Evolutionary conservation across 2,329 filamentous ascomycete species (phyloP).

Genomic region (Claviceps arundinis): DNA sequence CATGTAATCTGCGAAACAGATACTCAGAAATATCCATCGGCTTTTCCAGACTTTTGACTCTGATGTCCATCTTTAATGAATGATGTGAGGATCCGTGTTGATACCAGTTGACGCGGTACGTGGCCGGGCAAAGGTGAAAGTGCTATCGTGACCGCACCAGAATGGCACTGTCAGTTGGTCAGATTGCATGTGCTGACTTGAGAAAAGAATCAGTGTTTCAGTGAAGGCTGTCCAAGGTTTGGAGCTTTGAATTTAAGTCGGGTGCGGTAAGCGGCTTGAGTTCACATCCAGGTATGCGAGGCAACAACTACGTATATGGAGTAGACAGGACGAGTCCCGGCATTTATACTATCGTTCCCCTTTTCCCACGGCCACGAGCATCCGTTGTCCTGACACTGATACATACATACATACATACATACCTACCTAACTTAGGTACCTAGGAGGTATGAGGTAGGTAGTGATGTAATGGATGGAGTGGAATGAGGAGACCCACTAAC

Average conservation of each 20-base stretch:
- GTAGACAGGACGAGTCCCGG: background rate
- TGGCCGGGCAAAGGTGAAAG: background rate
- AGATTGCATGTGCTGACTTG: background rate
- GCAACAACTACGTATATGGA: no score
- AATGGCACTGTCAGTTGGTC: background rate
- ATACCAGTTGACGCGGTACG: background rate
- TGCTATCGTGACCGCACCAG: background rate
- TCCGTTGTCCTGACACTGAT: background rate
- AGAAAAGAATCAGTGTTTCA: background rate
- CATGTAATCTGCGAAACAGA: slow-evolving; percentile 49
- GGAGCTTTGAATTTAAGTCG: background rate
- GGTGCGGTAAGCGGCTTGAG: background rate
- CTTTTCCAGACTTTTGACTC: slow-evolving; percentile 29
- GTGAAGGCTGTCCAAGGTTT: background rate
- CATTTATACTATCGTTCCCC: background rate
- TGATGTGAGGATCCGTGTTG: background rate
- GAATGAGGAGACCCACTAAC: background rate
- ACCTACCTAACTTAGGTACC: no score
- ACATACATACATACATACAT: no score
- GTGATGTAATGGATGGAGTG: slow-evolving; percentile 8
- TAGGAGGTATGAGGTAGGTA: background rate
- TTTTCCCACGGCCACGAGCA: background rate
- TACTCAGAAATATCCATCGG: slow-evolving; percentile 53
- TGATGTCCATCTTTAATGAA: slow-evolving; percentile 22
- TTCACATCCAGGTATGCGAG: background rate